Evolutionary conservation across 2,329 filamentous ascomycete genomes (phyloP).

Genomic region (Colletotrichum sp.): DNA sequence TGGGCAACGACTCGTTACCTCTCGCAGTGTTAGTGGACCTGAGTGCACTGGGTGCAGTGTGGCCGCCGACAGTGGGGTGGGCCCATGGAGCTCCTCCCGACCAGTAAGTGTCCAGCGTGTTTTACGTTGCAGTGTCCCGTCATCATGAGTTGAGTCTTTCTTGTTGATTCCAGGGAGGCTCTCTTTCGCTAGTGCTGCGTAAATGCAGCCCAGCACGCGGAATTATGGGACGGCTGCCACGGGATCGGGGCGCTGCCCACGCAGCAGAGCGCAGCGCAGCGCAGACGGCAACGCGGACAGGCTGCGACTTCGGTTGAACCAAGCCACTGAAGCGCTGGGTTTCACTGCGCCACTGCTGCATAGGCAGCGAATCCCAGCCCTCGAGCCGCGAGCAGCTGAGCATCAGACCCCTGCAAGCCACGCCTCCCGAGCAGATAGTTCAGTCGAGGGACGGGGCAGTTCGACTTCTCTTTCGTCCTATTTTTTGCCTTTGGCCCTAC

Average conservation of each 20-base stretch:
- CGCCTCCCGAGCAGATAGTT: constrained; percentile 16
- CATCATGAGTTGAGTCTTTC: neutral
- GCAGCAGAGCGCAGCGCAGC: neutral
- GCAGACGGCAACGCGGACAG: neutral
- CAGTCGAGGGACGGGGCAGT: neutral
- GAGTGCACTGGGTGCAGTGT: neutral
- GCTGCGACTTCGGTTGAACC: constrained; percentile 16
- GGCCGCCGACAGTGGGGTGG: neutral
- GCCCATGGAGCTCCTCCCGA: neutral
- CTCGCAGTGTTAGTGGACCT: neutral
- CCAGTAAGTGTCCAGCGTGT: neutral
- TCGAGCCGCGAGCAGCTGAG: constrained; percentile 9
- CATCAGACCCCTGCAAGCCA: constrained; percentile 17
- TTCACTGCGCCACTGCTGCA: constrained; percentile 13
- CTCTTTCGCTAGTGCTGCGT: neutral
- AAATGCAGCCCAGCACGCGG: neutral
- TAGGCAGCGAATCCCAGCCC: constrained; percentile 17
- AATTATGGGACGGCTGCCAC: neutral
- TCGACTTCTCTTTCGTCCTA: neutral
- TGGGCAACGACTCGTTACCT: constrained; percentile 14
- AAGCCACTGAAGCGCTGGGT: constrained; percentile 16
- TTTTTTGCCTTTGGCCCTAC: constrained; percentile 2
- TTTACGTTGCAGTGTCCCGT: neutral
- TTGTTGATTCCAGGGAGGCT: neutral
- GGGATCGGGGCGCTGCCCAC: neutral